Conservation (phyloP, 78 protist genomes). For the slime mould (Dictyostelium discoideum) region dicty_2.7 NC_007089.4:4554001-4554500, state of each 20-base stretch:
- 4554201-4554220: no score
- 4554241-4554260: neutral
- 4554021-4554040: constrained; percentile 11
- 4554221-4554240: neutral
- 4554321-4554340: constrained; percentile 2
- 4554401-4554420: neutral
- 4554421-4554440: constrained; percentile 1
- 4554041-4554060: constrained; percentile 17
- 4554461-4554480: constrained; percentile 58
- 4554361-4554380: neutral
- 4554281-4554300: constrained; percentile 25
- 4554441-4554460: neutral
- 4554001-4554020: constrained; percentile 67
- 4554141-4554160: neutral
- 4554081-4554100: constrained; percentile 51
- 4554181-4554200: no score
- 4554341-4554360: neutral
- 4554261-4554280: constrained; percentile 23
- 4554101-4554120: constrained; percentile 56
- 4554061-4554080: constrained; percentile 10
- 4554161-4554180: neutral
- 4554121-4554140: constrained; percentile 53
- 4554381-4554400: neutral
- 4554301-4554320: neutral
- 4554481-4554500: constrained; percentile 35